Evolutionary conservation across 1,284 basidiomycete genomes (phyloP).

Genomic region (Fistulinella cinereoalba): DNA sequence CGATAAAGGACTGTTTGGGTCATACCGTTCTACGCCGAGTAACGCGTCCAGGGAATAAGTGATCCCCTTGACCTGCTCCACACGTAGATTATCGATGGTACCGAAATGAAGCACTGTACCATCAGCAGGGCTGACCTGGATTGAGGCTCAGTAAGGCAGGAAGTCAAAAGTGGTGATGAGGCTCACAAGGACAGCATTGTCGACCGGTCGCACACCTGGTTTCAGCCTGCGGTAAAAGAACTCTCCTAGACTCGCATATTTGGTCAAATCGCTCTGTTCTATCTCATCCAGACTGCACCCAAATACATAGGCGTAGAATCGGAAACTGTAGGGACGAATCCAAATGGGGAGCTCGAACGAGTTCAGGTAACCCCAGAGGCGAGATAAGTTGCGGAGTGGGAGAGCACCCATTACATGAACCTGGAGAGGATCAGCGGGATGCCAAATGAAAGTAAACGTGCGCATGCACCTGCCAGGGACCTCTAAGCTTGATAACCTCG

Average conservation of each 20-base stretch:
- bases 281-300: constrained; percentile 95
- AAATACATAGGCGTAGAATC: constrained; percentile 83
- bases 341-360: constrained; percentile 90
- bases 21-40: constrained; percentile 66
- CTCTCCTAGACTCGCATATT: constrained; percentile 84
- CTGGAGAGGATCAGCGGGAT: constrained; percentile 39
- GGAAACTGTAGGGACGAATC: constrained; percentile 88
- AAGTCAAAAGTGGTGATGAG: constrained; percentile 1
- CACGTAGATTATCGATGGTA: constrained; percentile 74
- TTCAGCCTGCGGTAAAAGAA: constrained; percentile 95
- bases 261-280: constrained; percentile 71
- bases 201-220: constrained; percentile 79
- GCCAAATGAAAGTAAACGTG: background rate
- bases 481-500: constrained; percentile 75
- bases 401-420: constrained; percentile 95
- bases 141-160: background rate
- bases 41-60: constrained; percentile 95
- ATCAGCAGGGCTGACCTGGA: constrained; percentile 88
- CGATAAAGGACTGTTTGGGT: constrained; percentile 38
- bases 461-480: constrained; percentile 87
- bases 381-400: constrained; percentile 90
- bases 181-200: constrained; percentile 72
- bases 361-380: constrained; percentile 96
- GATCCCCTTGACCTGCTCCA: constrained; percentile 99
- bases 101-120: constrained; percentile 93